These are phyloP conservation scores for Graphilbum ipis-grandicollis DNA, from an alignment of 2,329 filamentous ascomycete genomes.

Conservation along the genomic window DNA sequence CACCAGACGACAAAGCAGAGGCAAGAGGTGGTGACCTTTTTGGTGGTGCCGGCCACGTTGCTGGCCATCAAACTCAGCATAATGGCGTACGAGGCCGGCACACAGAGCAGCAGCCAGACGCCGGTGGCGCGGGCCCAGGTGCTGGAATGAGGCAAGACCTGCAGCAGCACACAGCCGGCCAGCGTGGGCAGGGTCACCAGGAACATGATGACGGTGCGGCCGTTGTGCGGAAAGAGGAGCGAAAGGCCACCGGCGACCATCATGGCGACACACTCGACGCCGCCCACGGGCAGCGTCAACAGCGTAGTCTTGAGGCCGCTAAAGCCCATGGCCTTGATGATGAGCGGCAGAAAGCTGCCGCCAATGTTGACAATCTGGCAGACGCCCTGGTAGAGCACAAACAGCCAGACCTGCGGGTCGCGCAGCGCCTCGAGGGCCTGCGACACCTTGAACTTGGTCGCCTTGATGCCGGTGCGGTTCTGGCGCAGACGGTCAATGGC, in stretches of 20 bases:
- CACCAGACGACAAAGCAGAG: slow-evolving; percentile 42
- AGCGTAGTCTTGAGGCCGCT: slow-evolving; percentile 18
- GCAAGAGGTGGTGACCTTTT: slow-evolving; percentile 46
- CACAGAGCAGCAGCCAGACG: neutral
- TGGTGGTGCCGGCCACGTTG: slow-evolving; percentile 37
- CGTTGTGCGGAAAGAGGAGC: neutral
- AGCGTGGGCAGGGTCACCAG: neutral
- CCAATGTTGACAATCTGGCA: slow-evolving; percentile 36
- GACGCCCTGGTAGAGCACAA: slow-evolving; percentile 23
- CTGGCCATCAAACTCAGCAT: slow-evolving; percentile 21
- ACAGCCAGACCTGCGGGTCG: slow-evolving; percentile 41
- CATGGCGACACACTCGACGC: neutral
- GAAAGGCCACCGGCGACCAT: neutral
- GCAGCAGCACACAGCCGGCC: neutral
- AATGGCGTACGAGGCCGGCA: neutral
- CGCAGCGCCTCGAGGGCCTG: slow-evolving; percentile 37
- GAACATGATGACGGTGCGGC: neutral
- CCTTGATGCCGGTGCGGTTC: slow-evolving; percentile 42
- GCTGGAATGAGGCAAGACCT: neutral
- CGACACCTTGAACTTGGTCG: slow-evolving; percentile 28
- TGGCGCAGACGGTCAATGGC: slow-evolving; percentile 34
- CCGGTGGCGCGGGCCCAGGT: neutral
- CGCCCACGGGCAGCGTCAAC: slow-evolving; percentile 20
- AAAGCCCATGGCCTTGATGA: slow-evolving; percentile 40
- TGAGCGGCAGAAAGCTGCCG: slow-evolving; percentile 41